Conservation (phyloP, 768 basidiomycete genomes). For the Macrolepiota dolichaula region DNA sequence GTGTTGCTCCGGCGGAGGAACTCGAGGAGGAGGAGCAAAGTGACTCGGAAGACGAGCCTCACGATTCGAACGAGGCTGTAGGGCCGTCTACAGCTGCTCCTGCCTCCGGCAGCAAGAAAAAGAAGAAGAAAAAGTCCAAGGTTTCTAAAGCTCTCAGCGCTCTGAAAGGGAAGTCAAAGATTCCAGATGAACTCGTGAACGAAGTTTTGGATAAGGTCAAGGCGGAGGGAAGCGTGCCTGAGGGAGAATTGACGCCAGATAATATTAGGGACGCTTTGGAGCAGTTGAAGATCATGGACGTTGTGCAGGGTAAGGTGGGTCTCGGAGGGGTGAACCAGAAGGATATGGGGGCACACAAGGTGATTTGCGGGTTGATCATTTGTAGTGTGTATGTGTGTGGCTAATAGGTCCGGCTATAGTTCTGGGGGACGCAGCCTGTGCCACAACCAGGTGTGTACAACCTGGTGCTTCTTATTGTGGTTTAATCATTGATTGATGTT, state of each 20-base stretch:
- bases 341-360: slow-evolving; percentile 87
- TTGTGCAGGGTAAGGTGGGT: slow-evolving; percentile 78
- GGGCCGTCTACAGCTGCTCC: slow-evolving; percentile 1
- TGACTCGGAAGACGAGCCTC: not conserved
- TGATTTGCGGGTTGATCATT: slow-evolving; percentile 22
- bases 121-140: slow-evolving; percentile 88
- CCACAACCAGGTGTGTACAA: slow-evolving; percentile 66
- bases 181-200: slow-evolving; percentile 63
- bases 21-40: slow-evolving; percentile 6
- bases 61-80: slow-evolving; percentile 14
- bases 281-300: slow-evolving; percentile 81
- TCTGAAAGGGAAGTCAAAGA: slow-evolving; percentile 45
- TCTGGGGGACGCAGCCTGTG: slow-evolving; percentile 98
- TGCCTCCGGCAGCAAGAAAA: slow-evolving; percentile 56
- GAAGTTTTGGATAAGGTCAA: slow-evolving; percentile 65
- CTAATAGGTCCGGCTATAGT: slow-evolving; percentile 42
- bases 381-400: not conserved
- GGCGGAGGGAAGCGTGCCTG: slow-evolving; percentile 45
- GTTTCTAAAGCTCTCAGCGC: slow-evolving; percentile 48
- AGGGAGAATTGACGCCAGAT: slow-evolving; percentile 52
- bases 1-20: not conserved
- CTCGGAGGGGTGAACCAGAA: slow-evolving; percentile 74
- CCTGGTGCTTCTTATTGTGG: not conserved
- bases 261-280: slow-evolving; percentile 68
- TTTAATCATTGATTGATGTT: not conserved